Evolutionary conservation across 352 stramenopile genomes (phyloP).

Genomic region (Phytophthora melonis): DNA sequence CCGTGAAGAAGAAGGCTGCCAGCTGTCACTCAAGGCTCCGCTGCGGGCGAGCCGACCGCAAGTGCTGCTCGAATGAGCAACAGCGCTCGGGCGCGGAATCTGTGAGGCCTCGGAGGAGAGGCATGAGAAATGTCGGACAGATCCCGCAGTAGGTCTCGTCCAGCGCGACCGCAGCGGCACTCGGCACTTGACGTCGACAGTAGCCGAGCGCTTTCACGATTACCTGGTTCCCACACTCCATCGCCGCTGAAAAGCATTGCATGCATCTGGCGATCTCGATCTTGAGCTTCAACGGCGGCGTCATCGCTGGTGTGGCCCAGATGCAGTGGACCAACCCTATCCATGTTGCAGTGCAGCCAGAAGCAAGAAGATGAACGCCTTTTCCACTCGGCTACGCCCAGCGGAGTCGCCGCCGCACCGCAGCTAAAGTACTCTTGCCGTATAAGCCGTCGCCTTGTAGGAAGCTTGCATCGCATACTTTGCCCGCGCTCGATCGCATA

Average conservation of each 20-base stretch:
- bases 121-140: conserved; percentile 6
- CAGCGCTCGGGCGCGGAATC: background rate
- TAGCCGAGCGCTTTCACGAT: background rate
- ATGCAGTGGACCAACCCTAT: conserved; percentile 1
- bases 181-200: background rate
- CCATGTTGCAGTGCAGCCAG: conserved; percentile 1
- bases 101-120: background rate
- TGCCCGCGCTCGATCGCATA: conserved; percentile 14
- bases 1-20: background rate
- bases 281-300: background rate
- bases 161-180: background rate
- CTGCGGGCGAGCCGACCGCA: background rate
- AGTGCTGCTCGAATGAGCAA: background rate
- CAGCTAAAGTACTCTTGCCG: background rate
- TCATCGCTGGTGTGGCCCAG: conserved; percentile 1
- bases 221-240: background rate
- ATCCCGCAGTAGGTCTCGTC: background rate
- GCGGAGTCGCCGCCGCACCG: background rate
- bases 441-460: background rate
- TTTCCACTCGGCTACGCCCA: background rate
- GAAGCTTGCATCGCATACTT: background rate
- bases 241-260: background rate
- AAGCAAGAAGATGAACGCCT: background rate
- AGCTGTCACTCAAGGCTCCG: background rate
- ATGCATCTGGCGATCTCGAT: background rate